Evolutionary conservation across 192 early-diverging fungal species (phyloP).

Genomic region (Coemansia guatemalensis): DNA sequence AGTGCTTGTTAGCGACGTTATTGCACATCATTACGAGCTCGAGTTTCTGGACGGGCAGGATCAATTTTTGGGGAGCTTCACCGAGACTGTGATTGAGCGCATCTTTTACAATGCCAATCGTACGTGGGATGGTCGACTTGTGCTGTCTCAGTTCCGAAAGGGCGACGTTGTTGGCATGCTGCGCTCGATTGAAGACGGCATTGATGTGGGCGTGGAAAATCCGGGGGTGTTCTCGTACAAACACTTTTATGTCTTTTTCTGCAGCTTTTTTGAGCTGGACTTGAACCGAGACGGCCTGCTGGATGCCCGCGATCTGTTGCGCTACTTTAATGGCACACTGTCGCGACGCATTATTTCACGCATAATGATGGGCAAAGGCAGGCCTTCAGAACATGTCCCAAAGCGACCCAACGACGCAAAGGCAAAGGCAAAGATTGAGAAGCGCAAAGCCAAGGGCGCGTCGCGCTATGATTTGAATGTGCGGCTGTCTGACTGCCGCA

Average conservation of each 20-base stretch:
- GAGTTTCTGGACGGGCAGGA: slow-evolving; percentile 78
- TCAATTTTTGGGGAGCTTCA: slow-evolving; percentile 84
- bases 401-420: slow-evolving; percentile 5
- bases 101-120: slow-evolving; percentile 77
- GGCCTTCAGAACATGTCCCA: slow-evolving; percentile 25
- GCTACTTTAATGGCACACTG: slow-evolving; percentile 73
- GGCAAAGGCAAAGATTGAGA: slow-evolving; percentile 22
- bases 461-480: slow-evolving; percentile 46
- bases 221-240: slow-evolving; percentile 93
- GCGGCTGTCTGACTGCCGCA: slow-evolving; percentile 54
- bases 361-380: slow-evolving; percentile 70
- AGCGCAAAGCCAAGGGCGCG: slow-evolving; percentile 24
- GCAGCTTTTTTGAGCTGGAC: slow-evolving; percentile 96
- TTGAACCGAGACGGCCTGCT: slow-evolving; percentile 83
- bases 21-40: slow-evolving; percentile 82
- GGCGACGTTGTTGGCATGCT: slow-evolving; percentile 63
- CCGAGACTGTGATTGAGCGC: slow-evolving; percentile 86
- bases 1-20: slow-evolving; percentile 76
- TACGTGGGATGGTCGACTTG: slow-evolving; percentile 70
- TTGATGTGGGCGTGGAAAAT: slow-evolving; percentile 65
- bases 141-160: slow-evolving; percentile 72
- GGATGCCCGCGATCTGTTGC: slow-evolving; percentile 62
- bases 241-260: slow-evolving; percentile 97
- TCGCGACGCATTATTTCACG: slow-evolving; percentile 69
- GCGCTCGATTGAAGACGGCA: slow-evolving; percentile 61